Evolutionary conservation across 495 filamentous ascomycete species (phyloP), one percentile per base, ranked within the genome.

Genomic region (Aspergillus saccharolyticus): DNA sequence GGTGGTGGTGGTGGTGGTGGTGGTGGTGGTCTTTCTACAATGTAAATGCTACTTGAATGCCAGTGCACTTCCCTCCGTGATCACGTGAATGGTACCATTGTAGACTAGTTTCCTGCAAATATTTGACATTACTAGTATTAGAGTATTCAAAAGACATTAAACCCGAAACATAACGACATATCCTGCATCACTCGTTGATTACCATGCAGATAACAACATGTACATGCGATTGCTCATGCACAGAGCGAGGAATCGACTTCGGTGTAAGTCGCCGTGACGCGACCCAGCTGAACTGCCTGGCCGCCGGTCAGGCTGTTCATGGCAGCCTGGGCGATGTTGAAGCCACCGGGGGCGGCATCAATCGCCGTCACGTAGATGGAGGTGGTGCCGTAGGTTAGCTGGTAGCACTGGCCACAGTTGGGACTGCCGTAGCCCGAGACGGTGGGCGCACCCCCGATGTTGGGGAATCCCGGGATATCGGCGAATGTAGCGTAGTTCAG

Each of bases 401-500:
- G 53, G 73, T 84, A 92, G 78, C 89, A 92, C 10, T 80, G 81
- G 54, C 89, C 88, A 72, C 89, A 93, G 59, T 73, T 73, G 16
- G 65, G 39, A 57, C 67, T 73, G 79, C 85, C 75, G 83, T 81
- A 88, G 39, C 79, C 82, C 3, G 66, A 61, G 19, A 91, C 76
- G 22, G 80, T 82, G 30, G 76, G 73, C 1, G 79, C 73, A 52
- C 83, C 88, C n/a, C 84, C 88, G 57, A 91, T 82, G 63, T 75
- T 69, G 1, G 81, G 78, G 74, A 84, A 88, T 9, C 50, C 55
- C 0, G 79, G 79, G 53, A 89, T 58, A 12, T 74, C 66, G 19
- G 75, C 75, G 52, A 91, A 80, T 28, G 85, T 83, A 58, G 85
- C 88, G 54, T 88, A 73, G 52, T 66, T 52, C 30, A 76, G 77